Evolutionary conservation across 345 rosid genomes (phyloP).

Genomic region (Pugionium cornutum): DNA sequence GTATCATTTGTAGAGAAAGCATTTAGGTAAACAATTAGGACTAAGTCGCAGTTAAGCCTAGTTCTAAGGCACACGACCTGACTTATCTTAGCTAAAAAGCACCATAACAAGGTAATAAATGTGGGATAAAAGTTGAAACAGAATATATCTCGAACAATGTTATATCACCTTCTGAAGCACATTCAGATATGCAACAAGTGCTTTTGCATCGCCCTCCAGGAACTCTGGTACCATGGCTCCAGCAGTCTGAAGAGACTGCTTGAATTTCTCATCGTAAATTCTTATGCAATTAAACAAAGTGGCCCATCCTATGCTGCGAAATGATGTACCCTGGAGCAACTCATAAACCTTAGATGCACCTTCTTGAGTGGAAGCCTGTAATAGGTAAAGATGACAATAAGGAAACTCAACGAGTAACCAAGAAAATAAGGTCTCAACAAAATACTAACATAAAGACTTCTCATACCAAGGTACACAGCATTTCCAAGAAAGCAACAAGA

Average conservation of each 20-base stretch:
- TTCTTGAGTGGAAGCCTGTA: conserved; percentile 90
- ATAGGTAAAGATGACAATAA: conserved; percentile 32
- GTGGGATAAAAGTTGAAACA: conserved; percentile 18
- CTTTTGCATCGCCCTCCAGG: conserved; percentile 93
- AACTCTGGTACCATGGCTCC: conserved; percentile 91
- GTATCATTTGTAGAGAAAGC: not conserved
- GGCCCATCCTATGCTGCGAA: conserved; percentile 91
- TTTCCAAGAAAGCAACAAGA: conserved; percentile 89
- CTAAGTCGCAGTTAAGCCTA: not conserved
- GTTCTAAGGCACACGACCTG: conserved; percentile 1
- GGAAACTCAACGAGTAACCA: conserved; percentile 20
- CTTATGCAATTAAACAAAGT: conserved; percentile 85
- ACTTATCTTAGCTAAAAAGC: not conserved
- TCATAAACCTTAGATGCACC: conserved; percentile 91
- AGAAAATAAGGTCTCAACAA: conserved; percentile 1
- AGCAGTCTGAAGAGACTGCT: conserved; percentile 80
- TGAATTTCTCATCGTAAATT: conserved; percentile 86
- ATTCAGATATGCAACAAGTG: conserved; percentile 92
- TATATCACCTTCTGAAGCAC: conserved; percentile 83
- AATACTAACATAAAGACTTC: conserved; percentile 24
- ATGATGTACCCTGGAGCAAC: conserved; percentile 81
- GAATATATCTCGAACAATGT: conserved; percentile 23
- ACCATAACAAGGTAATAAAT: not conserved
- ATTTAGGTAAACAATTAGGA: conserved; percentile 1
- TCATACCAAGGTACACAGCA: conserved; percentile 92